Evolutionary conservation across 352 stramenopile genomes (phyloP), one percentile per base, ranked within the genome.

Genomic region (Phytophthora tubulina): DNA sequence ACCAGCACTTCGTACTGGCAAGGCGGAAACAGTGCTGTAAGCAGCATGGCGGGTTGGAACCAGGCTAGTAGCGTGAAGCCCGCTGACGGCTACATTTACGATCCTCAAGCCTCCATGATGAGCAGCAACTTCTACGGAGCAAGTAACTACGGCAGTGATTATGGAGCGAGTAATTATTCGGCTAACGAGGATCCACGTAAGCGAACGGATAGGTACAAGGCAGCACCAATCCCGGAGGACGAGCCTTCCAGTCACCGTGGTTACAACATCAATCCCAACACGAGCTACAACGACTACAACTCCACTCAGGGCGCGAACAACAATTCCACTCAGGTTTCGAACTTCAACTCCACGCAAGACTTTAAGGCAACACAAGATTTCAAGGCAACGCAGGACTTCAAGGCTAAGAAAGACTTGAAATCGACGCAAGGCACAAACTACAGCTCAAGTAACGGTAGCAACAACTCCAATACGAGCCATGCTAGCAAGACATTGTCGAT

Each of bases 401-500:
- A 72, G 13, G 27, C 39, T 14, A 63, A 39, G 2, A 48, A 66
- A 31, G 38, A 57, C 0, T 50, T 68, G 15, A 69, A 66, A 27
- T 33, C 56, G 48, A 70, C 52, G 9, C 62, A 76, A 71, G 56
- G 35, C 3, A 74, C 54, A 17, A 62, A 63, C 10, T 54, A 32
- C 44, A 56, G 63, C 14, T 33, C 27, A n/a, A 77, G 58, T 39
- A 39, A 66, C 27, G 66, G 44, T 4, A 70, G 59, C 32, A 39
- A 63, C 27, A 63, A 63, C 13, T 72, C 62, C 2, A 62, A 79
- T 21, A 53, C 48, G 2, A 78, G 56, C 8, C 48, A 62, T 8
- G 52, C 10, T 0, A 72, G 67, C 36, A 85, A 85, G 58, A 78
- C 76, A 49, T 39, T 85, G 39, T 85, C 78, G 38, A 85, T 85